Evolutionary conservation across 2,329 filamentous ascomycete species (phyloP).

Genomic region (Aspergillus sp.): DNA sequence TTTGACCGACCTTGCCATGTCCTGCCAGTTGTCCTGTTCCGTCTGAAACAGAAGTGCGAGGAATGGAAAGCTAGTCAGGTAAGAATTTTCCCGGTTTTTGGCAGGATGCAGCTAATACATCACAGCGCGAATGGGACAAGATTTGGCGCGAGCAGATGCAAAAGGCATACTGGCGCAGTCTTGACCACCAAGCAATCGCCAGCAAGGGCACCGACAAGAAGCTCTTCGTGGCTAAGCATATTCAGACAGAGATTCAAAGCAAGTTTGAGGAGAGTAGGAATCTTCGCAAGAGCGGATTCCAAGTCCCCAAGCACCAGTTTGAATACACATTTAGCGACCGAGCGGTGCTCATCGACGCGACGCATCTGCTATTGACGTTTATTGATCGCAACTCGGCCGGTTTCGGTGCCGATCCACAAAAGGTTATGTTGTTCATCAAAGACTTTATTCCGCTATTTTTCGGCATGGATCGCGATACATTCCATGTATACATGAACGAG

Average conservation of each 20-base stretch:
- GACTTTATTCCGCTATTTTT: slow-evolving; percentile 78
- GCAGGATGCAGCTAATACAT: slow-evolving; percentile 9
- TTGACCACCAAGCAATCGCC: slow-evolving; percentile 94
- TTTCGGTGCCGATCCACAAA: slow-evolving; percentile 67
- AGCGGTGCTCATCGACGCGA: slow-evolving; percentile 63
- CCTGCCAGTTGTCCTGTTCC: slow-evolving; percentile 82
- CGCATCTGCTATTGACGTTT: slow-evolving; percentile 53
- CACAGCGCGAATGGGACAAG: slow-evolving; percentile 92
- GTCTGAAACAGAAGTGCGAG: slow-evolving; percentile 94
- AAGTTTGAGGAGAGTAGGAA: slow-evolving; percentile 90
- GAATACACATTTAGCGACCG: slow-evolving; percentile 74
- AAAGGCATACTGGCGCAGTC: slow-evolving; percentile 90
- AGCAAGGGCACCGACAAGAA: slow-evolving; percentile 90
- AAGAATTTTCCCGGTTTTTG: slow-evolving; percentile 23
- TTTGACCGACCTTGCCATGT: slow-evolving; percentile 83
- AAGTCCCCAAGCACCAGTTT: slow-evolving; percentile 72
- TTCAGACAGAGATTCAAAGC: slow-evolving; percentile 87
- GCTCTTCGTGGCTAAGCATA: slow-evolving; percentile 84
- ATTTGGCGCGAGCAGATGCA: slow-evolving; percentile 97
- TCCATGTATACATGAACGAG: slow-evolving; percentile 69
- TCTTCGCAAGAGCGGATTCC: slow-evolving; percentile 64
- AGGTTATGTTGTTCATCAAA: slow-evolving; percentile 75
- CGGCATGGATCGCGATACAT: slow-evolving; percentile 71
- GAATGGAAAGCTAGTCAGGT: slow-evolving; percentile 92
- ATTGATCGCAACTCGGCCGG: slow-evolving; percentile 54